phyloP scores from a whole-genome alignment of 495 filamentous ascomycete genomes.

The Hyaloscypha bicolor region DNA sequence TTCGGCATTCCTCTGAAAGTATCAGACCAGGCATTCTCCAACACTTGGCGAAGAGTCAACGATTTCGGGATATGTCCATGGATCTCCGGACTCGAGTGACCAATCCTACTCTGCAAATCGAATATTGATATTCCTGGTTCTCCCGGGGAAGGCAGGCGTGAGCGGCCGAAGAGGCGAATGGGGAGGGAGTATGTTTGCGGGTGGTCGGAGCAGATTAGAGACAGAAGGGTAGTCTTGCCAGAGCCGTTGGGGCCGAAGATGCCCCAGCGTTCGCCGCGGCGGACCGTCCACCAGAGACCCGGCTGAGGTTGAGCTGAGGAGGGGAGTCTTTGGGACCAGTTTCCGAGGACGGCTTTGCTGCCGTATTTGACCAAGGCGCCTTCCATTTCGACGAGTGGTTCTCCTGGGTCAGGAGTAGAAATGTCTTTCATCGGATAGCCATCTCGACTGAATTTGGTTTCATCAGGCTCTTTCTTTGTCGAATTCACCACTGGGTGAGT shows the following conservation, averaged over 20 bases:
- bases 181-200: slow-evolving; percentile 91
- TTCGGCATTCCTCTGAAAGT: slow-evolving; percentile 74
- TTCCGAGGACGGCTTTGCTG: slow-evolving; percentile 72
- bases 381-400: slow-evolving; percentile 82
- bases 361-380: slow-evolving; percentile 81
- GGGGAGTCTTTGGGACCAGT: slow-evolving; percentile 66
- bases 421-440: slow-evolving; percentile 30
- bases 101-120: slow-evolving; percentile 86
- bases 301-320: slow-evolving; percentile 38
- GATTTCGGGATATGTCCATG: slow-evolving; percentile 87
- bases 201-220: slow-evolving; percentile 92
- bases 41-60: slow-evolving; percentile 69
- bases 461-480: not conserved
- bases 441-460: slow-evolving; percentile 27
- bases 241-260: slow-evolving; percentile 90
- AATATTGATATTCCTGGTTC: slow-evolving; percentile 81
- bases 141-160: slow-evolving; percentile 73
- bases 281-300: slow-evolving; percentile 82
- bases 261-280: slow-evolving; percentile 84
- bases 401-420: slow-evolving; percentile 32
- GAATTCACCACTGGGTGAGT: not conserved
- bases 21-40: slow-evolving; percentile 88
- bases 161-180: slow-evolving; percentile 80
- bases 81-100: slow-evolving; percentile 91
- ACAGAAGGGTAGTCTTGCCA: slow-evolving; percentile 91